Evolutionary conservation across 202 grass and related monocot genomes (phyloP), one percentile per base, ranked within the genome.

Genomic region (Eragrostis tef): DNA sequence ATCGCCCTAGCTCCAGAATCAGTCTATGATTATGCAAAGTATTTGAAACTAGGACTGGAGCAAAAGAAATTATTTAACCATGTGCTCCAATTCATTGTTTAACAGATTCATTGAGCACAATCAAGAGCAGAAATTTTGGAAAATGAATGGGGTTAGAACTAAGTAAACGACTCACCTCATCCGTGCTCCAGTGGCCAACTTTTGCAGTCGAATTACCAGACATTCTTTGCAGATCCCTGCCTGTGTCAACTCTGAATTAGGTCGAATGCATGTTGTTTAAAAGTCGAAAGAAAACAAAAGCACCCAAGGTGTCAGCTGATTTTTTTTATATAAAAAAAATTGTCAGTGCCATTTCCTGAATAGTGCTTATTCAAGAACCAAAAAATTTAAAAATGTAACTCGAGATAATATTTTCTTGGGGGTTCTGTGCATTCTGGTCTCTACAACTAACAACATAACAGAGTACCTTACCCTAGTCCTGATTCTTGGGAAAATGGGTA

Each of bases 211-310:
- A 71, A 86, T 98, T 95, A 91, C 92, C 88, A 91, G 90, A 95
- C 79, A 98, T 93, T 79, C 87, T 89, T 84, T 98, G 95, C 86
- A 98, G 87, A 91, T 98, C 95, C 90, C 95, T 98, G 88, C 77
- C 88, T 98, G 92, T 86, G 90, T 81, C 67, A 88, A 80, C 70
- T 80, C 75, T 84, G 63, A 91, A 90, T 94, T 91, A 93, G 49
- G 75, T 52, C 47, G 79, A 84, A 22, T 22, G 73, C 16, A 63
- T 46, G 41, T 82, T 86, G n/a, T 43, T 74, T 20, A 0, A 9
- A 26, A 26, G 0, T 12, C 12, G 9, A 59, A 65, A 43, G 11
- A 61, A 59, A 86, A 9, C 24, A 64, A 57, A 57, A 57, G 9
- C 19, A 57, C 21, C 17, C n/a, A 57, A 16, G 53, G 9, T 8